Evolutionary conservation across 1,284 basidiomycete genomes (phyloP).

Genomic region (Papiliotrema terrestris): DNA sequence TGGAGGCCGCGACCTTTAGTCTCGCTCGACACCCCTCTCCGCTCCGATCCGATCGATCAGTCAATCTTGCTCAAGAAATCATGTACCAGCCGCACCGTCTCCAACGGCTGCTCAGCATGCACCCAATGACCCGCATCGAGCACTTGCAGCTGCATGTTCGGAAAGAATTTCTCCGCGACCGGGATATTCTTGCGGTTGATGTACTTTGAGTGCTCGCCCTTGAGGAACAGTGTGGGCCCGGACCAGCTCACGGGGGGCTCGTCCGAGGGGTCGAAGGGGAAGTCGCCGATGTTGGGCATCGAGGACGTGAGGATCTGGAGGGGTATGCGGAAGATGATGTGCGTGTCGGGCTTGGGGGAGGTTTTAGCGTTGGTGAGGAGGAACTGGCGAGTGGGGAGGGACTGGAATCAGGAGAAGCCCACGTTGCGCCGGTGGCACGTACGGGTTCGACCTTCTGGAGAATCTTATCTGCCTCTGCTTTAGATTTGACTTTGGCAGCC

Average conservation of each 20-base stretch:
- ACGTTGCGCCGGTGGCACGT: conserved; percentile 5
- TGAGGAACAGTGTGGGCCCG: conserved; percentile 55
- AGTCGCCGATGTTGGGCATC: conserved; percentile 54
- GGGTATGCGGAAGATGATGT: conserved; percentile 54
- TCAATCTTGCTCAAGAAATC: conserved; percentile 19
- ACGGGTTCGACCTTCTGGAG: conserved; percentile 51
- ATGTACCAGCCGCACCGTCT: conserved; percentile 40
- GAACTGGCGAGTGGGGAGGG: conserved; percentile 55
- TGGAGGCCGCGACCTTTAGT: no score
- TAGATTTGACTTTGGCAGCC: conserved; percentile 44
- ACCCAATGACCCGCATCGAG: conserved; percentile 50
- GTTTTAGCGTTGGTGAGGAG: conserved; percentile 55
- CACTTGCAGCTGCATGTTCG: conserved; percentile 47
- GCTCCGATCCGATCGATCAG: no score
- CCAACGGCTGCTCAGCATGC: conserved; percentile 45
- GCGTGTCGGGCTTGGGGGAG: conserved; percentile 13
- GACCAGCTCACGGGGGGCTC: conserved; percentile 37
- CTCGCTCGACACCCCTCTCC: no score
- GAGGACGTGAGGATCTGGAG: conserved; percentile 49
- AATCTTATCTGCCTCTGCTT: conserved; percentile 54
- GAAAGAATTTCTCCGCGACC: conserved; percentile 52
- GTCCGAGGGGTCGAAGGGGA: conserved; percentile 49
- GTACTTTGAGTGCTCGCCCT: conserved; percentile 54
- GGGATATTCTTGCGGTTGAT: conserved; percentile 56
- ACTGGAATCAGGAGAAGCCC: conserved; percentile 20